Evolutionary conservation across 192 early-diverging fungal species (phyloP), one percentile per base, ranked within the genome.

Genomic region (Entrophospora sp.): DNA sequence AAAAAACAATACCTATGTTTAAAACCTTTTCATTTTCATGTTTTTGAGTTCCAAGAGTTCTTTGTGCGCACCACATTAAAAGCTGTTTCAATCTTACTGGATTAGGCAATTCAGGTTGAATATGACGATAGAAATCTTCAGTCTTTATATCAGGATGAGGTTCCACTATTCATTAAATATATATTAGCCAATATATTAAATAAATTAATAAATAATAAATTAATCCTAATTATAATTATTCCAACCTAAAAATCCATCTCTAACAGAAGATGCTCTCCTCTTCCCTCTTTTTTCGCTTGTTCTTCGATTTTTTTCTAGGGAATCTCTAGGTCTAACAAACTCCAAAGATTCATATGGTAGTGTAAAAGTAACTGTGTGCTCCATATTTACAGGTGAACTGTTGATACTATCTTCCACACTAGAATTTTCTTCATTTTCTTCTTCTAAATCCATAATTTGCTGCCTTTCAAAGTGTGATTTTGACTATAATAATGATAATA

Each of bases 71-170:
- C 88, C 88, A 90, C 12, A 80, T 67, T 1, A 90, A 63, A 42
- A 90, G 76, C 69, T 90, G 85, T 0, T 83, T 77, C 70, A 90
- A 76, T 1, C 81, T 80, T 1, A 82, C 68, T 5, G 86, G 87
- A 58, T 85, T 87, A 1, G 82, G 79, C 60, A 82, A 69, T 9
- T 88, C 87, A 2, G 78, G 75, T 67, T 86, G 82, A 18, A 90
- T 82, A 61, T 84, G 87, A 20, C 81, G 73, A 74, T 84, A 88
- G 65, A 81, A 87, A 52, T 87, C 83, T 2, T 64, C 42, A 4
- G 82, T 40, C 12, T 71, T 61, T 24, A 90, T 78, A 4, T 77
- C 74, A 28, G 72, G 77, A 69, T 87, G 88, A 8, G 87, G 87
- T 24, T 80, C 66, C 0, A 76, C 86, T 83, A 42, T 5, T n/a